Conservation (phyloP, 176 grass and related monocot genomes). For the Alloteropsis semialata region DNA sequence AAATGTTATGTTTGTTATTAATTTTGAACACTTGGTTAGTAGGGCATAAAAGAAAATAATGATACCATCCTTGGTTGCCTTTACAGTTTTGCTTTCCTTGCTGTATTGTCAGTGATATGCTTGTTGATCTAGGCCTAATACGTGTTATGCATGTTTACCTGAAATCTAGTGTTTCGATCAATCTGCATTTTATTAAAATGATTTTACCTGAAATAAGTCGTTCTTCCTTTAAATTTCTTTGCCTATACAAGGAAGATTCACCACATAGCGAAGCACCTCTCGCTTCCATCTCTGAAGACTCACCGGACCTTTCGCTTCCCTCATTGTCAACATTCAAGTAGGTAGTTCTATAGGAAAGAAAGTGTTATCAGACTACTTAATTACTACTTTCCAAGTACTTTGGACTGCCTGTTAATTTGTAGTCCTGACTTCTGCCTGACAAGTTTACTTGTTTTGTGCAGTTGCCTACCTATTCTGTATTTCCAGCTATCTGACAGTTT, state of each 20-base stretch:
- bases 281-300: slow-evolving; percentile 56
- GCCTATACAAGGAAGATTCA: slow-evolving; percentile 66
- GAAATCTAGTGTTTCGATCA: too few relatives aligned
- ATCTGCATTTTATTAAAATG: too few relatives aligned
- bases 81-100: too few relatives aligned
- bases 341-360: slow-evolving; percentile 39
- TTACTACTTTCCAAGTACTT: background rate
- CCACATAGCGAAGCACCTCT: slow-evolving; percentile 82
- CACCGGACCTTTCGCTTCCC: slow-evolving; percentile 68
- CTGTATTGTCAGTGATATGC: too few relatives aligned
- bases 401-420: background rate
- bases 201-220: too few relatives aligned
- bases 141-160: too few relatives aligned
- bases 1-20: too few relatives aligned
- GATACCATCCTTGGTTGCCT: too few relatives aligned
- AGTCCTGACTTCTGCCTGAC: slow-evolving; percentile 7
- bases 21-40: too few relatives aligned
- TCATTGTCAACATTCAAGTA: slow-evolving; percentile 96
- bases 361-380: background rate
- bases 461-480: slow-evolving; percentile 82
- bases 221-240: too few relatives aligned
- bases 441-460: slow-evolving; percentile 30
- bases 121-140: too few relatives aligned
- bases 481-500: slow-evolving; percentile 85
- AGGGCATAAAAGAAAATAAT: too few relatives aligned